These are phyloP conservation scores for Eremochloa ophiuroides DNA, from an alignment of 176 grass and related monocot species.

Conservation along the genomic window DNA sequence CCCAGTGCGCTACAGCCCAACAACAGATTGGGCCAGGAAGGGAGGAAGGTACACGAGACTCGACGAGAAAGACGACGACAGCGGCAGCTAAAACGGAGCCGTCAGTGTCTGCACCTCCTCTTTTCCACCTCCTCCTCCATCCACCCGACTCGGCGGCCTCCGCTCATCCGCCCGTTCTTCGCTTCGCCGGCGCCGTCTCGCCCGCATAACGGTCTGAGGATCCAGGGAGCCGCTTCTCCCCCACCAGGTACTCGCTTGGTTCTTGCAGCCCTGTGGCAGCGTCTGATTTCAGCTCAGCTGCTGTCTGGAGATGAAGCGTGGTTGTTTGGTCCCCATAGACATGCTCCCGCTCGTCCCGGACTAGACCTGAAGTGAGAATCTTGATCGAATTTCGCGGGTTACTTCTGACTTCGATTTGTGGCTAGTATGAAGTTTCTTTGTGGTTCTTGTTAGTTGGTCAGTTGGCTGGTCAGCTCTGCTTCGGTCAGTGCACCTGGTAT, in stretches of 20 bases:
- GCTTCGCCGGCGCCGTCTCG: background rate
- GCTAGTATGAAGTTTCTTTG: background rate
- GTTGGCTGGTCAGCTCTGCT: background rate
- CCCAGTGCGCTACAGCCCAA: background rate
- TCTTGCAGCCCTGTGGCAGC: background rate
- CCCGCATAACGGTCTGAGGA: background rate
- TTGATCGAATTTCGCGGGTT: background rate
- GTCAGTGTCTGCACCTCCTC: slow-evolving; percentile 30
- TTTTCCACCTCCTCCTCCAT: slow-evolving; percentile 7
- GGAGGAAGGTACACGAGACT: background rate
- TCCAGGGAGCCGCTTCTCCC: background rate
- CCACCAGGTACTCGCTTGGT: background rate
- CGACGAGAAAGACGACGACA: background rate
- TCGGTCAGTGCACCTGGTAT: background rate
- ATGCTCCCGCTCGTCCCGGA: background rate
- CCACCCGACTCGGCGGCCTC: background rate
- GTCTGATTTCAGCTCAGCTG: background rate
- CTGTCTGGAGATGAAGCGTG: background rate
- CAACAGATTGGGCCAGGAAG: background rate
- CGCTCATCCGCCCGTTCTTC: slow-evolving; percentile 15
- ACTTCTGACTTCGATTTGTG: background rate
- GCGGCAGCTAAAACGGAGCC: slow-evolving; percentile 10
- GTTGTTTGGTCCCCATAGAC: background rate
- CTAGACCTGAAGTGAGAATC: background rate
- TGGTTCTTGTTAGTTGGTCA: background rate